Base-by-base conservation (phyloP, 2,329 filamentous ascomycete species). In the Nigrospora oryzae region DNA sequence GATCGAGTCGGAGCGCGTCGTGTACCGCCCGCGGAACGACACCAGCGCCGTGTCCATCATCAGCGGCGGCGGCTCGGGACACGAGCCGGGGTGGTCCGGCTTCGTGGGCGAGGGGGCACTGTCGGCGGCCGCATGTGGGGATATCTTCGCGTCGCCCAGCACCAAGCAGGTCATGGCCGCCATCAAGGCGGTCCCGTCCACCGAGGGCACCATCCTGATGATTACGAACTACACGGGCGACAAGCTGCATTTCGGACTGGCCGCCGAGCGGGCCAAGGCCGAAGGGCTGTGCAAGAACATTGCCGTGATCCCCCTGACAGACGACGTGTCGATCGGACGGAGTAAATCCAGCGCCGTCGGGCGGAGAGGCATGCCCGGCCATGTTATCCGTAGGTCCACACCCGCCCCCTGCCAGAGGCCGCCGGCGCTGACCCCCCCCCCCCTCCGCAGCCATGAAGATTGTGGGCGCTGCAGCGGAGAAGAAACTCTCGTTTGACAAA, bases 221-320 rank as follows among this genome's bases (percentile, higher is more conserved):
- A 81, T 86, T 10, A 87, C 86, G 74, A 89, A 89, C 57, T 86
- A 86, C 56, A 86, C 83, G 1, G 80, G 79, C 12, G 79, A 83
- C 59, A 76, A 86, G 40, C 66, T 89, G 47, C 86, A 88, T 58
- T 89, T 88, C 51, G 83, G 83, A 5, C 80, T 88, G 70, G 84
- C 80, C 0, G 80, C 83, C 6, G 84, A 88, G 60, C 85, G 86
- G 57, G 83, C 83, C 11, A 80, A 81, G 45, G 83, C 83, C 0
- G 57, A 60, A 13, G 67, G 67, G 11, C 71, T 75, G 2, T 84
- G 82, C 0, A 64, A 83, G 36, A 70, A 81, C 28, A 78, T 82
- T 0, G 79, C 85, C 48, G 84, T 88, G 73, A 74, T 86, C 17
- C 79, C 86, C 28, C 79, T 88, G 39, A 83, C 78, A 10, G 85